Evolutionary conservation across 2,329 filamentous ascomycete species (phyloP).

Genomic region (Calonectria montana): DNA sequence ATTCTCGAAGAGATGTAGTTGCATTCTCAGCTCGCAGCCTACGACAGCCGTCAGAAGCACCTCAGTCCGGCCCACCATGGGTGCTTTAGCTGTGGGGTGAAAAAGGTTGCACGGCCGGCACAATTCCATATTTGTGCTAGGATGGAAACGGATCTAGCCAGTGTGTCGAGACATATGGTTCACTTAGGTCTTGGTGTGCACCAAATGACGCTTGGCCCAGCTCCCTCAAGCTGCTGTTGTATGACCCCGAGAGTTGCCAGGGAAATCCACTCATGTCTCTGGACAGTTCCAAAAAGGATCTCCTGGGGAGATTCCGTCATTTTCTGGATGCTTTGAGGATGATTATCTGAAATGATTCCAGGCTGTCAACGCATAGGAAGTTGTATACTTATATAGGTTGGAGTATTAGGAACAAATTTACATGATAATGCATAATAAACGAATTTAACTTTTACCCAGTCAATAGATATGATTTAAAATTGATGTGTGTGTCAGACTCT

Average conservation of each 20-base stretch:
- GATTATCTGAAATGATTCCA: constrained; percentile 1
- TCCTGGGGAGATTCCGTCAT: not conserved
- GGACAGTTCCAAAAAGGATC: not conserved
- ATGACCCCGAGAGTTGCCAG: not conserved
- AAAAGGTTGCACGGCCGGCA: not conserved
- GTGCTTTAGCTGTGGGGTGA: constrained; percentile 5
- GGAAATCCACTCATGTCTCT: not conserved
- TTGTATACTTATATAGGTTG: not conserved
- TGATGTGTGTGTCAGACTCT: too few relatives aligned
- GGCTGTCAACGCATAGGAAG: not conserved
- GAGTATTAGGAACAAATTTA: not conserved
- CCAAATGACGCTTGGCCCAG: not conserved
- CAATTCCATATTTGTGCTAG: not conserved
- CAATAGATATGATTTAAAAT: too few relatives aligned
- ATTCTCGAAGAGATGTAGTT: constrained; percentile 9
- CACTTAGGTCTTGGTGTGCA: constrained; percentile 1
- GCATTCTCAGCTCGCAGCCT: not conserved
- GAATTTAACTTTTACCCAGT: not conserved
- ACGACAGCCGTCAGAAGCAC: not conserved
- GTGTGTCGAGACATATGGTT: not conserved
- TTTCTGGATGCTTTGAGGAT: not conserved
- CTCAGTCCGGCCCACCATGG: not conserved
- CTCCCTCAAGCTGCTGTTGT: constrained; percentile 7
- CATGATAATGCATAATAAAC: not conserved
- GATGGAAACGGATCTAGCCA: not conserved